Conservation (phyloP, 179 eudicot genomes). For the Beta corolliflora region DNA sequence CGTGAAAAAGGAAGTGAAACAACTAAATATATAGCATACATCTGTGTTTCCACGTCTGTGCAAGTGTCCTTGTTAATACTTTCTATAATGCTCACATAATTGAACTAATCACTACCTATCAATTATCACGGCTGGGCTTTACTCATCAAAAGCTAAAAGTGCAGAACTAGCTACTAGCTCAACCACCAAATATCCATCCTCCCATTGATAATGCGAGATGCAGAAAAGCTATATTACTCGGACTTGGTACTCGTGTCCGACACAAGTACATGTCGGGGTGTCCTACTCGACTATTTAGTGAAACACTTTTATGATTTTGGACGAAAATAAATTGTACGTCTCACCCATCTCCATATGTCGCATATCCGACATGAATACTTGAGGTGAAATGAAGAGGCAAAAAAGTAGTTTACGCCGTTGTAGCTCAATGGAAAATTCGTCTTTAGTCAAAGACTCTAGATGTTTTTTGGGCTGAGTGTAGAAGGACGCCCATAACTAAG, state of each 20-base stretch:
- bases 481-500: slow-evolving; percentile 84
- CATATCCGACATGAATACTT: too few relatives aligned
- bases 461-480: slow-evolving; percentile 78
- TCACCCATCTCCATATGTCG: too few relatives aligned
- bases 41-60: neutral
- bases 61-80: neutral
- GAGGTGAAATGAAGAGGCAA: too few relatives aligned
- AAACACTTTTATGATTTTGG: too few relatives aligned
- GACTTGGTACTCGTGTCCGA: too few relatives aligned
- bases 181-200: neutral
- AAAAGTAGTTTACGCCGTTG: slow-evolving; percentile 82
- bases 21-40: neutral
- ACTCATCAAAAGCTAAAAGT: neutral
- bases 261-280: too few relatives aligned
- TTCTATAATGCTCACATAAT: neutral
- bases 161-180: neutral
- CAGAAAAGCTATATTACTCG: too few relatives aligned
- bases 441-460: slow-evolving; percentile 56
- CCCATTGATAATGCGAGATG: neutral
- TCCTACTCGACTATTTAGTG: too few relatives aligned
- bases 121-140: too few relatives aligned
- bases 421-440: slow-evolving; percentile 89
- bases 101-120: neutral
- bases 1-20: too few relatives aligned
- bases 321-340: too few relatives aligned